Evolutionary conservation across 2,329 filamentous ascomycete genomes (phyloP), one percentile per base, ranked within the genome.

Genomic region (Cytospora piceae): DNA sequence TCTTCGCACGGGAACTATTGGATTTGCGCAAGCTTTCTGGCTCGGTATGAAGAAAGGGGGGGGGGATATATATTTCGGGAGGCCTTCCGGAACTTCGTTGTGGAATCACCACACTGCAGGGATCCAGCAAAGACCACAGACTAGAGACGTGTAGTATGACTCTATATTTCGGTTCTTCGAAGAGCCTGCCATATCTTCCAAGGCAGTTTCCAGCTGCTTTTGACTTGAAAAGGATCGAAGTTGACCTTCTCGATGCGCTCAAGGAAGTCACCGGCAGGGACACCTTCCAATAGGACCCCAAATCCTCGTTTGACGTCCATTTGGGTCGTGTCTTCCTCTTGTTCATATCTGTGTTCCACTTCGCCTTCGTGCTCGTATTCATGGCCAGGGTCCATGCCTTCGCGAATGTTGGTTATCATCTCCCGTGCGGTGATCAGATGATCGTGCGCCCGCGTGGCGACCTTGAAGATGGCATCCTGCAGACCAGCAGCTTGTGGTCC

Each of bases 361-460:
- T 97, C 93, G 34, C 88, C 86, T 67, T 90, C 85, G 73, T 97
- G 92, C 78, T 98, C 94, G 75, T 94, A 97, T 6, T 92, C 92
- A 75, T 97, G 94, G 0, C 90, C 92, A 0, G 92, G 86, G 58
- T 87, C 88, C 71, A 90, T 79, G 1, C 93, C 92, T 4, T 87
- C 88, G 62, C 87, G 87, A 24, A 97, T 79, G 72, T 91, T 92
- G 73, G 88, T 89, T 67, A 98, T 77, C 93, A 99, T 97, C 75
- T 97, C 92, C 66, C 93, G 84, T 2, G 91, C 94, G 0, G 94
- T 98, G 71, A 97, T 96, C 39, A 99, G 82, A 77, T 99, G 95
- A 75, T 99, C 95, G 73, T 96, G 96, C 8, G 95, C 95, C 46
- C 94, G 87, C 0, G 95, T 99, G 0, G 95, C 95, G 17, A 99